Conservation (phyloP, 225 moss, liverwort and hornwort species). For the Bryum argenteum region DNA sequence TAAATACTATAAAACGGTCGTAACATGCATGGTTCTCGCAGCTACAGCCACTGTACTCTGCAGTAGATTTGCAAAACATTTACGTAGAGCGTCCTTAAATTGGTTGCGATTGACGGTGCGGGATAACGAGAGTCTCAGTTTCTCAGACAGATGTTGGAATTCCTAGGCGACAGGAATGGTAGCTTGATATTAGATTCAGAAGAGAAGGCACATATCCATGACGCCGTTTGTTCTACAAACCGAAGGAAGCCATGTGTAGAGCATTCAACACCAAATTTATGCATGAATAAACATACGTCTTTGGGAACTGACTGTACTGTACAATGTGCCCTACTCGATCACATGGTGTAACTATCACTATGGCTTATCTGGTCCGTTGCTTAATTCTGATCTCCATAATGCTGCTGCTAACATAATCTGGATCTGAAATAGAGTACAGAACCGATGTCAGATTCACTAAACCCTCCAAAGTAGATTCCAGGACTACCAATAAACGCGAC, state of each 20-base stretch:
- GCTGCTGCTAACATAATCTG: constrained; percentile 8
- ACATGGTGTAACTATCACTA: constrained; percentile 5
- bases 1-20: background rate
- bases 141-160: constrained; percentile 3
- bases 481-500: background rate
- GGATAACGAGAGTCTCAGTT: background rate
- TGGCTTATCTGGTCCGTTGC: constrained; percentile 13
- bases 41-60: background rate
- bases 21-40: background rate
- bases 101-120: background rate
- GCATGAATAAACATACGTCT: constrained; percentile 14
- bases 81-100: constrained; percentile 1
- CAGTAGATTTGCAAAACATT: background rate
- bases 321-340: constrained; percentile 21
- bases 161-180: constrained; percentile 1
- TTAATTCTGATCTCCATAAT: constrained; percentile 18
- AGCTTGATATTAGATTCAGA: background rate
- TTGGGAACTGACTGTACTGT: constrained; percentile 20
- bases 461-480: background rate
- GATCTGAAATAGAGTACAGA: constrained; percentile 26
- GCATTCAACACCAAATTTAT: constrained; percentile 11
- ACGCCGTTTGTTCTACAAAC: background rate
- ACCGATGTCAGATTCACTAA: constrained; percentile 14
- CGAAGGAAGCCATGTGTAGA: constrained; percentile 6
- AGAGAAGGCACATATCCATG: background rate